Evolutionary conservation across 176 grass and related monocot genomes (phyloP).

Genomic region (Carex scoparia): DNA sequence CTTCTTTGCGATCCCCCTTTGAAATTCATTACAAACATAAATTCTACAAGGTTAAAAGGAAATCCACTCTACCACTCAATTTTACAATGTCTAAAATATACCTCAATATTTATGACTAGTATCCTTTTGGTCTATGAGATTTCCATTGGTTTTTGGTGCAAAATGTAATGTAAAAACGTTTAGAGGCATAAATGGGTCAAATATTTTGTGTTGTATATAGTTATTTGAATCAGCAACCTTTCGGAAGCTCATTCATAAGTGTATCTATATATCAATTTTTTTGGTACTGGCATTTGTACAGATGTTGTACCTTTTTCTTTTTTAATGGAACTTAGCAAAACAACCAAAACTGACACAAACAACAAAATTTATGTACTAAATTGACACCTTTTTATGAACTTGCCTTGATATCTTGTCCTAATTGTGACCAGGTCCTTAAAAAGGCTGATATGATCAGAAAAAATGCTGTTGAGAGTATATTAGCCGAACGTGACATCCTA

Average conservation of each 20-base stretch:
- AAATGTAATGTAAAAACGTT: neutral
- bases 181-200: neutral
- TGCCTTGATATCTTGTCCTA: neutral
- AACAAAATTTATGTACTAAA: neutral
- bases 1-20: neutral
- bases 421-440: conserved; percentile 71
- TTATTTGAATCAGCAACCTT: neutral
- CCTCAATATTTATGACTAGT: neutral
- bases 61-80: neutral
- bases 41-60: neutral
- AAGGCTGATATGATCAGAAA: conserved; percentile 99
- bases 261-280: conserved; percentile 4
- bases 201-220: neutral
- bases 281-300: conserved; percentile 1
- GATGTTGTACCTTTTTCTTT: conserved; percentile 1
- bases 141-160: neutral
- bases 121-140: conserved; percentile 2
- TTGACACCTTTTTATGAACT: neutral
- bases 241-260: neutral
- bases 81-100: neutral
- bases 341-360: neutral
- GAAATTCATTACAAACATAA: neutral
- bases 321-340: neutral
- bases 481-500: conserved; percentile 95
- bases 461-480: conserved; percentile 99